phyloP scores from a whole-genome alignment of 257 asterid genomes.

The Handroanthus guayacan region DNA sequence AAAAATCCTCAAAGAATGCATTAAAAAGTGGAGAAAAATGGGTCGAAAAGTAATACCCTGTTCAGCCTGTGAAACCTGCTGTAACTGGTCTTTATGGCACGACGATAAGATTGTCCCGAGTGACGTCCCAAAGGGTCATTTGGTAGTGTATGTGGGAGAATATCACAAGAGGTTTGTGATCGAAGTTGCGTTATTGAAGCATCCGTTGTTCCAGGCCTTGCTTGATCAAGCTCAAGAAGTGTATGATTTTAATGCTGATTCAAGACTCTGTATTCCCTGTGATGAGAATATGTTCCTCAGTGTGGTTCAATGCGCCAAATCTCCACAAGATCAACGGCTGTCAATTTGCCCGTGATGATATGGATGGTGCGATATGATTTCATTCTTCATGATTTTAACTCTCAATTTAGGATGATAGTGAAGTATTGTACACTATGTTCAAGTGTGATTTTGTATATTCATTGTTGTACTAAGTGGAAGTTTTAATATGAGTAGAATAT shows the following conservation, averaged over 20 bases:
- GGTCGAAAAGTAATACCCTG: slow-evolving; percentile 52
- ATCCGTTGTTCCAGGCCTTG: slow-evolving; percentile 82
- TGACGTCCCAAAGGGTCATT: slow-evolving; percentile 92
- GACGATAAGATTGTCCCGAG: slow-evolving; percentile 63
- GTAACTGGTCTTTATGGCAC: slow-evolving; percentile 60
- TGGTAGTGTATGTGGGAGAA: slow-evolving; percentile 86
- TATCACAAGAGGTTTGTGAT: slow-evolving; percentile 74
- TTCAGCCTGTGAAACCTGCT: slow-evolving; percentile 50
- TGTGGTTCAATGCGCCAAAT: slow-evolving; percentile 70
- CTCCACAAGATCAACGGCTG: slow-evolving; percentile 55
- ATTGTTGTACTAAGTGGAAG: slow-evolving; percentile 29
- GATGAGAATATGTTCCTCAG: slow-evolving; percentile 76
- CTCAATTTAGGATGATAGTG: slow-evolving; percentile 39
- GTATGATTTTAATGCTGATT: slow-evolving; percentile 62
- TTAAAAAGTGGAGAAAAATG: slow-evolving; percentile 53
- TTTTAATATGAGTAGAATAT: slow-evolving; percentile 27
- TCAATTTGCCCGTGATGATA: slow-evolving; percentile 52
- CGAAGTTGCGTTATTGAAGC: slow-evolving; percentile 65
- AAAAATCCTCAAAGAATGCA: slow-evolving; percentile 55
- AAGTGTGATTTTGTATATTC: slow-evolving; percentile 40
- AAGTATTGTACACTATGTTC: slow-evolving; percentile 45
- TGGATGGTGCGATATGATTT: slow-evolving; percentile 22
- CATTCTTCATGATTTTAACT: slow-evolving; percentile 35
- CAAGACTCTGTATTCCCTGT: slow-evolving; percentile 85
- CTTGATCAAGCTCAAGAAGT: slow-evolving; percentile 84